phyloP scores from a whole-genome alignment of 441 rosid genomes.

The Brassica balearica region DNA sequence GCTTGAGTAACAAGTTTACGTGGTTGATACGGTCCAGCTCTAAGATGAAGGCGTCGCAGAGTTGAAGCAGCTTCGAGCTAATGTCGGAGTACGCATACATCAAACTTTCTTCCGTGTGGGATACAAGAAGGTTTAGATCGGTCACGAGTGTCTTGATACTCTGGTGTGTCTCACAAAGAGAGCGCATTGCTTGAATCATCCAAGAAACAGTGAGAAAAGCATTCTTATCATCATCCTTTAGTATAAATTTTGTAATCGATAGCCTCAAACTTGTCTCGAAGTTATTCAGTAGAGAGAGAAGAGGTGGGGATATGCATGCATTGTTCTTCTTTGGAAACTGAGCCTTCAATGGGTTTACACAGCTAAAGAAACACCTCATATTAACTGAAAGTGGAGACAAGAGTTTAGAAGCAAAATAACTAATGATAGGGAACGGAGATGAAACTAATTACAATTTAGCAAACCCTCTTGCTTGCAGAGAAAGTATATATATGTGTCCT shows the following conservation, averaged over 20 bases:
- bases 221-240: constrained; percentile 53
- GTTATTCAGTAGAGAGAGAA: constrained; percentile 52
- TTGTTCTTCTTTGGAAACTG: constrained; percentile 63
- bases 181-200: constrained; percentile 78
- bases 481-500: constrained; percentile 20
- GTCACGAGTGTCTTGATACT: constrained; percentile 61
- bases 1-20: constrained; percentile 74
- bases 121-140: constrained; percentile 68
- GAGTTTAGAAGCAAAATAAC: background rate
- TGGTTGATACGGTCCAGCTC: constrained; percentile 76
- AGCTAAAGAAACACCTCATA: background rate
- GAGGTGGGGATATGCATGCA: constrained; percentile 45
- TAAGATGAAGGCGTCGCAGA: constrained; percentile 74
- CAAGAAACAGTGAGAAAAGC: constrained; percentile 71
- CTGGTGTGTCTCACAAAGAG: constrained; percentile 74
- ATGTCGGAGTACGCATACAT: constrained; percentile 60
- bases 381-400: background rate
- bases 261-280: constrained; percentile 72
- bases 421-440: no score
- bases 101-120: constrained; percentile 71
- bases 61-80: constrained; percentile 82
- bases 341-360: constrained; percentile 56
- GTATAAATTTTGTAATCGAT: constrained; percentile 63
- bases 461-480: background rate
- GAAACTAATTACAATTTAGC: background rate